Percentiles rank a stretch among this genome's conserved stretches.
Evolutionary conservation across 306 rosid species (phyloP).

Genomic region (Cucumis sativus): Cucumber_9930_V3 NC_026660.2:16736001-16736500

Average conservation of each 20-base stretch:
- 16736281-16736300: constrained; percentile 38
- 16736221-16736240: constrained; percentile 83
- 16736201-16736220: constrained; percentile 90
- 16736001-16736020: constrained; percentile 10
- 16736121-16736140: constrained; percentile 95
- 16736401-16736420: constrained; percentile 81
- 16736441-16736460: constrained; percentile 99
- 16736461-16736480: constrained; percentile 98
- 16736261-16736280: constrained; percentile 78
- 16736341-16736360: constrained; percentile 1
- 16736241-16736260: constrained; percentile 79
- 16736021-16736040: constrained; percentile 5
- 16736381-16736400: constrained; percentile 63
- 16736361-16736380: constrained; percentile 10
- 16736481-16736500: constrained; percentile 54
- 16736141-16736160: constrained; percentile 77
- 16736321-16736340: background rate
- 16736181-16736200: constrained; percentile 61
- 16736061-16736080: constrained; percentile 67
- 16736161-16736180: constrained; percentile 88
- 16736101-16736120: constrained; percentile 98
- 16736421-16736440: constrained; percentile 99
- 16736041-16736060: constrained; percentile 47
- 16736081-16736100: constrained; percentile 81
- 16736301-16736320: constrained; percentile 1